These are phyloP conservation scores for Solidago caesia DNA, from an alignment of 129 eudicot species.

Conservation along the genomic window DNA sequence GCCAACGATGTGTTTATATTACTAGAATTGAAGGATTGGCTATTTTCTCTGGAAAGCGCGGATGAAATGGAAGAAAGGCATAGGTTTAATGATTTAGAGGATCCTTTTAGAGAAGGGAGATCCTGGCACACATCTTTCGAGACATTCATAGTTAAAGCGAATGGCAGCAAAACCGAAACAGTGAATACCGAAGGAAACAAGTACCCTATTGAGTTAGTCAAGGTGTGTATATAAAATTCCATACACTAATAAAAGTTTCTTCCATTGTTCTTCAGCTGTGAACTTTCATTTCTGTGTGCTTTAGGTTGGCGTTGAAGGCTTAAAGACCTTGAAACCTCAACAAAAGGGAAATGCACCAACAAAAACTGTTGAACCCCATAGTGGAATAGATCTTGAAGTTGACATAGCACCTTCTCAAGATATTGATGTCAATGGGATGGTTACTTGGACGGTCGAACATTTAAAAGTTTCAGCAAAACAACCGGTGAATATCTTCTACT, in stretches of 20 bases:
- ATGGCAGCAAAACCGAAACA: slow-evolving; percentile 47
- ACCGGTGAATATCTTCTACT: slow-evolving; percentile 53
- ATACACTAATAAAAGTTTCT: background rate
- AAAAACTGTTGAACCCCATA: slow-evolving; percentile 37
- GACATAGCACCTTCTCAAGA: slow-evolving; percentile 51
- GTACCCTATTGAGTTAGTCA: slow-evolving; percentile 65
- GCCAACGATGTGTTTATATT: slow-evolving; percentile 74
- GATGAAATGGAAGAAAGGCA: slow-evolving; percentile 50
- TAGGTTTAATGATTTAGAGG: slow-evolving; percentile 35
- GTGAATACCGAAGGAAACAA: slow-evolving; percentile 31
- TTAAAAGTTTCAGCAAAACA: slow-evolving; percentile 65
- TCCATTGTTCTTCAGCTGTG: background rate
- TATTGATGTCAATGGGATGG: slow-evolving; percentile 37
- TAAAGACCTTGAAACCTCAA: slow-evolving; percentile 74
- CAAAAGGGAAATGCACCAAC: slow-evolving; percentile 30
- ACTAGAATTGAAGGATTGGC: slow-evolving; percentile 73
- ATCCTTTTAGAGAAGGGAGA: slow-evolving; percentile 53
- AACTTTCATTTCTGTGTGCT: background rate
- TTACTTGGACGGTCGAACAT: slow-evolving; percentile 63
- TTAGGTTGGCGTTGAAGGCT: slow-evolving; percentile 76
- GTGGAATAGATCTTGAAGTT: slow-evolving; percentile 61
- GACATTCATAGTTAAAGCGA: slow-evolving; percentile 60
- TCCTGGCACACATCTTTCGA: slow-evolving; percentile 79
- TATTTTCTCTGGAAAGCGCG: slow-evolving; percentile 80
- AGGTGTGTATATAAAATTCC: slow-evolving; percentile 40